Conservation (phyloP, 352 stramenopile genomes). For the Globisporangium perplexum region DNA sequence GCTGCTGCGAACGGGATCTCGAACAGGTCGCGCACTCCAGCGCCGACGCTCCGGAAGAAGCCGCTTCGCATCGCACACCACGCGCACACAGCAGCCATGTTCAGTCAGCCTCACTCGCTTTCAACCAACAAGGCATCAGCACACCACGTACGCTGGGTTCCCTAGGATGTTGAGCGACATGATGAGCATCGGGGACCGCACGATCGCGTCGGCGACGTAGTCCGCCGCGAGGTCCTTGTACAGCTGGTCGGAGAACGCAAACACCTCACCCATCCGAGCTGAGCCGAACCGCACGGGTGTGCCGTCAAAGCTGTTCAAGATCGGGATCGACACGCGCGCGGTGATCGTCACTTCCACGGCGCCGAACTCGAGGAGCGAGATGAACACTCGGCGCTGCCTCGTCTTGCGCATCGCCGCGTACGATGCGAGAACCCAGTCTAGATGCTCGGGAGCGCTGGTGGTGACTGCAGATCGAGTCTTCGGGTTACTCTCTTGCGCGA, state of each 20-base stretch:
- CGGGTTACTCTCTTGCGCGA: background rate
- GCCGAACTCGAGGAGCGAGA: conserved; percentile 53
- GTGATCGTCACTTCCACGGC: conserved; percentile 63
- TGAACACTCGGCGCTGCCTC: conserved; percentile 54
- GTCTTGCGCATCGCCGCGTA: conserved; percentile 20
- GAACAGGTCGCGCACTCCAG: conserved; percentile 69
- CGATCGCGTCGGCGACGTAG: conserved; percentile 76
- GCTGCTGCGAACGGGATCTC: conserved; percentile 66
- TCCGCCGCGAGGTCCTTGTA: conserved; percentile 79
- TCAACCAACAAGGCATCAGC: background rate
- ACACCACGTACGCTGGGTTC: conserved; percentile 71
- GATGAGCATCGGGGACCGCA: conserved; percentile 68
- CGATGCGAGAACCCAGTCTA: conserved; percentile 8
- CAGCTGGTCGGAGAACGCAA: conserved; percentile 67
- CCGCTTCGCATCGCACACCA: conserved; percentile 25
- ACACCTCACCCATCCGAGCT: conserved; percentile 57
- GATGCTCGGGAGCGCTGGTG: background rate
- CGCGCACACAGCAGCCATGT: background rate
- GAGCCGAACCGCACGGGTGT: conserved; percentile 61
- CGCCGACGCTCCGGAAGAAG: conserved; percentile 66
- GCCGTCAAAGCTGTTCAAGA: conserved; percentile 79
- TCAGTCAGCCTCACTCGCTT: background rate
- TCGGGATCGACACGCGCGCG: conserved; percentile 64
- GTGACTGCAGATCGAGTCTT: background rate
- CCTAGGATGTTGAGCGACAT: conserved; percentile 85